These are phyloP conservation scores for Tolypocladium inflatum DNA, from an alignment of 2,329 filamentous ascomycete genomes.

Conservation along the genomic window DNA sequence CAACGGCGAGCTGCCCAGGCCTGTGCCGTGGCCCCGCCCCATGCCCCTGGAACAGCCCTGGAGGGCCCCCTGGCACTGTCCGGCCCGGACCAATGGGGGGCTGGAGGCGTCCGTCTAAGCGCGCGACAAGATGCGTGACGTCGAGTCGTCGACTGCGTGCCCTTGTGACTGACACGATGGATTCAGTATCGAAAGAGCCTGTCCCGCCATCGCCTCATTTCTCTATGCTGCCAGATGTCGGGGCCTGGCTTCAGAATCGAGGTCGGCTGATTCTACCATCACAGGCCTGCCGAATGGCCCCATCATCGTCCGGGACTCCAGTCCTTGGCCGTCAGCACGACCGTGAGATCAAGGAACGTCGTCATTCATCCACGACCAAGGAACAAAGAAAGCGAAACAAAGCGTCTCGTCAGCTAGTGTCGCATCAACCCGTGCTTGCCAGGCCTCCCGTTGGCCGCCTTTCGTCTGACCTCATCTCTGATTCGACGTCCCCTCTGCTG, in stretches of 20 bases:
- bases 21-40: not conserved
- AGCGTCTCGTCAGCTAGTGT: not conserved
- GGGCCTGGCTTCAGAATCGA: not conserved
- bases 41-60: not conserved
- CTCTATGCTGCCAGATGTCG: not conserved
- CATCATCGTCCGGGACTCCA: not conserved
- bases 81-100: not conserved
- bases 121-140: not conserved
- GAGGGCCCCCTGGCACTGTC: not conserved
- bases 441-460: not conserved
- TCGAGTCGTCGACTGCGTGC: not conserved
- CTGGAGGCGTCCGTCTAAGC: not conserved
- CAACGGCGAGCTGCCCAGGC: not conserved
- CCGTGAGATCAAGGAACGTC: not conserved
- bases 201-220: not conserved
- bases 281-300: not conserved
- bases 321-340: not conserved
- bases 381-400: not conserved
- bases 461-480: not conserved
- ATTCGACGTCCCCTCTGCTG: not conserved
- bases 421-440: not conserved
- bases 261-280: not conserved
- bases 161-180: not conserved
- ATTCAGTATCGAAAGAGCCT: not conserved
- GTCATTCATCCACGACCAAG: not conserved